A percentile compares a stretch with the other conserved stretches of the same genome.
Evolutionary conservation across 352 stramenopile genomes (phyloP).

Genomic region (Globisporangium okanoganense): DNA sequence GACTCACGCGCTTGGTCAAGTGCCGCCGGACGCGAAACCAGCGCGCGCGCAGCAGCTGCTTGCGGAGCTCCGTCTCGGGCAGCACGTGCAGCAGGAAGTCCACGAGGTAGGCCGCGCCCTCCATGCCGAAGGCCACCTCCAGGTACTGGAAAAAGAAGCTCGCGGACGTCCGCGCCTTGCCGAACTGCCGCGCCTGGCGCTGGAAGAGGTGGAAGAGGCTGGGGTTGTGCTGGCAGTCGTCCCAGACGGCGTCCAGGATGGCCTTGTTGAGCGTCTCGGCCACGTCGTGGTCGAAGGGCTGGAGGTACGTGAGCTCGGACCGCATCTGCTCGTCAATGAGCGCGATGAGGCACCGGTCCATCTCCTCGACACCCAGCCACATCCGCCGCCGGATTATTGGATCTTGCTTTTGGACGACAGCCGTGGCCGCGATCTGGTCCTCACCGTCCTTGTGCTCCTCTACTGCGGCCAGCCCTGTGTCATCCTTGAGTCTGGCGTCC

Average conservation of each 20-base stretch:
- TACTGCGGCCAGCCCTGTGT: neutral
- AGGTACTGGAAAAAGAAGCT: constrained; percentile 75
- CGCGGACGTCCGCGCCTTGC: constrained; percentile 49
- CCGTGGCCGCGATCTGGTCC: too few species aligned
- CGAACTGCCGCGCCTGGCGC: constrained; percentile 73
- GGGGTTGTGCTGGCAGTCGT: constrained; percentile 82
- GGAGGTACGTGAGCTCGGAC: constrained; percentile 28
- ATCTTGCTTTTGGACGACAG: too few species aligned
- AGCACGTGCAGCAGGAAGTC: constrained; percentile 83
- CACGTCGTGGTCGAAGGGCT: constrained; percentile 52
- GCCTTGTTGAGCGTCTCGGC: constrained; percentile 69
- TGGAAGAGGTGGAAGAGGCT: constrained; percentile 83
- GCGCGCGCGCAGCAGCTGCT: constrained; percentile 54
- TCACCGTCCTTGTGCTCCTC: constrained; percentile 14
- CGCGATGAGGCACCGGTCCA: constrained; percentile 62
- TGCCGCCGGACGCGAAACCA: constrained; percentile 68
- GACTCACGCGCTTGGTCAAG: constrained; percentile 51
- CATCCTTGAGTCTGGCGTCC: neutral
- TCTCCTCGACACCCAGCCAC: constrained; percentile 75
- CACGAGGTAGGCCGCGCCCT: constrained; percentile 70
- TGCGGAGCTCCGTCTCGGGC: constrained; percentile 55
- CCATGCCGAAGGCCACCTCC: constrained; percentile 71
- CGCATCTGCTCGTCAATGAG: constrained; percentile 50
- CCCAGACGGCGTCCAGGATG: constrained; percentile 80
- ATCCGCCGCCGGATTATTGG: constrained; percentile 22